Evolutionary conservation across 202 grass and related monocot species (phyloP).

Genomic region (Zoysia matrella): DNA sequence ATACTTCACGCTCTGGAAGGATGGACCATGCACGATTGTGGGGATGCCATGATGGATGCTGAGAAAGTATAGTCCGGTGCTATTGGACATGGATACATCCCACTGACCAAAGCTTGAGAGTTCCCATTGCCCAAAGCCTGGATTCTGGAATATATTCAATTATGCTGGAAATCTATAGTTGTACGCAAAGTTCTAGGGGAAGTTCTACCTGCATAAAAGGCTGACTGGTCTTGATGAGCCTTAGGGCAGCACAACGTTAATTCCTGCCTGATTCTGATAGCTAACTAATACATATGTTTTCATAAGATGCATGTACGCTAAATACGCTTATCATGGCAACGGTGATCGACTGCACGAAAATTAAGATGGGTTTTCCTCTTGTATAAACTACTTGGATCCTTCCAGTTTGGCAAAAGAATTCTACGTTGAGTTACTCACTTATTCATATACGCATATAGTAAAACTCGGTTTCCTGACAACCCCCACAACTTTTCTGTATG

Average conservation of each 20-base stretch:
- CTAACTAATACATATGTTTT: slow-evolving; percentile 14
- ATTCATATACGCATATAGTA: too few species aligned
- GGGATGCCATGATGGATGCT: slow-evolving; percentile 54
- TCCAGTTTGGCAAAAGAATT: not conserved
- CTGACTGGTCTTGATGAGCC: not conserved
- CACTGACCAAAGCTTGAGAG: slow-evolving; percentile 46
- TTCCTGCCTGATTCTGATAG: not conserved
- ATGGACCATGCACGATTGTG: slow-evolving; percentile 71
- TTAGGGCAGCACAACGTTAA: not conserved
- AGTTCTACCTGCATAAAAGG: slow-evolving; percentile 16
- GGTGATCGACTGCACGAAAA: not conserved
- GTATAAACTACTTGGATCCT: not conserved
- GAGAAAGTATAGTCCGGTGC: slow-evolving; percentile 67
- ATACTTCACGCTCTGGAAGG: slow-evolving; percentile 83
- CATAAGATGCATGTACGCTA: not conserved
- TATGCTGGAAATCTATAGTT: not conserved
- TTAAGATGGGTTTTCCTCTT: not conserved
- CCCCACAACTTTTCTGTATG: not conserved
- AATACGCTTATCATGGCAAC: not conserved
- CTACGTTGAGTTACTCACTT: not conserved
- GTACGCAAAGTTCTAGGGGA: not conserved
- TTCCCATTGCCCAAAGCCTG: not conserved
- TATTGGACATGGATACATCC: slow-evolving; percentile 47
- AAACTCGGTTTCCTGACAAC: not conserved
- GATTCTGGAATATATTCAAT: not conserved